phyloP scores from a whole-genome alignment of 495 filamentous ascomycete genomes.

The Pseudoneurospora amorphoporcata region DNA sequence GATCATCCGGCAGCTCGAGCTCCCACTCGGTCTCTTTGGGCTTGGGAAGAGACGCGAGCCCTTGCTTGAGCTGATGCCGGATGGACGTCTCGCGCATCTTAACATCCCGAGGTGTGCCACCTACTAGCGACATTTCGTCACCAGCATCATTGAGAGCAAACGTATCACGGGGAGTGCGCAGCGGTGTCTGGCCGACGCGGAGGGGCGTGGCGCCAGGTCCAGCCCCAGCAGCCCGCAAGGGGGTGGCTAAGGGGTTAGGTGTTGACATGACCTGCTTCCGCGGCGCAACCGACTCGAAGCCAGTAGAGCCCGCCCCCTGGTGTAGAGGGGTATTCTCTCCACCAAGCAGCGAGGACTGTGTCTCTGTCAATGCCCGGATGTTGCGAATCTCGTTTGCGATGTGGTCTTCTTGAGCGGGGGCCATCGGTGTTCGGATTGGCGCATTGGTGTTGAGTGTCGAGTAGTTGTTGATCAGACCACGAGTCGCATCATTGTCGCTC shows the following conservation, averaged over 20 bases:
- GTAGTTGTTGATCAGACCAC: conserved; percentile 79
- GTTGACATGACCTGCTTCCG: conserved; percentile 72
- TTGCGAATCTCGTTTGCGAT: conserved; percentile 96
- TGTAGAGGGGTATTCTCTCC: conserved; percentile 88
- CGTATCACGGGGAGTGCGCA: conserved; percentile 83
- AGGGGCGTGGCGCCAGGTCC: conserved; percentile 66
- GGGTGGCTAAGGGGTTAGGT: conserved; percentile 91
- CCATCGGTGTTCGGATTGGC: conserved; percentile 84
- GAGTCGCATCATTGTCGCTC: conserved; percentile 77
- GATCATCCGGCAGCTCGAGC: conserved; percentile 81
- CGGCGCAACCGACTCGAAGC: conserved; percentile 78
- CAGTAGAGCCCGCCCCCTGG: conserved; percentile 71
- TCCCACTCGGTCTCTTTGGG: conserved; percentile 89
- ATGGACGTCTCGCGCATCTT: conserved; percentile 61
- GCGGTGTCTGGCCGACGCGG: conserved; percentile 68
- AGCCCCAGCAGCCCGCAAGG: conserved; percentile 59
- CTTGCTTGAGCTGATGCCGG: conserved; percentile 57
- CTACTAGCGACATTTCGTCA: conserved; percentile 55
- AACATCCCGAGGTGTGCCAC: conserved; percentile 69
- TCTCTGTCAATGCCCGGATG: conserved; percentile 84
- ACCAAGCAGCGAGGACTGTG: conserved; percentile 88
- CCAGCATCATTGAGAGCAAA: conserved; percentile 71
- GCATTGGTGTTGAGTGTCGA: conserved; percentile 66
- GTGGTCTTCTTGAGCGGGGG: conserved; percentile 84
- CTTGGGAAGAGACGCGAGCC: conserved; percentile 76